Base-by-base conservation (phyloP, 495 filamentous ascomycete genomes). In the Xylaria castorea region DNA sequence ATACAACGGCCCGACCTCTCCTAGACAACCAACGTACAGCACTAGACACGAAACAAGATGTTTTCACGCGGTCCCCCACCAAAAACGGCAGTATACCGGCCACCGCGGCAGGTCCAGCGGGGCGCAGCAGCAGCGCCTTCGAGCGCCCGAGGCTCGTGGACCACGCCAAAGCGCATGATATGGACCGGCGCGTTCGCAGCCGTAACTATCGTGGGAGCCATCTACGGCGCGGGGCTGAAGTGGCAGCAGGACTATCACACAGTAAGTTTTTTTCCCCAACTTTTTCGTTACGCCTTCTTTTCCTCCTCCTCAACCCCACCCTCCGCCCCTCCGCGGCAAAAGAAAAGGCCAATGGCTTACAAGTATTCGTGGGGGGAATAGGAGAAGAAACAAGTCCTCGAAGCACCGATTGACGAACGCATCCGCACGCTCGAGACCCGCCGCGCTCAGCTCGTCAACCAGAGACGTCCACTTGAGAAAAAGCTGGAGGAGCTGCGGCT, bases 141-240 rank as follows among this genome's bases (percentile, higher is more conserved):
- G 9, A 6, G 32, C 42, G 50, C 2, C 8, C 40, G 42, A 2
- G 27, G 30, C 44, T 55, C 70, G 16, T 64, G 57, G 60, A 60
- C 57, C 11, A 81, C 74, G 50, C 58, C 81, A 27, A 80, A 79
- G 50, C 79, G 80, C 69, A 70, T 83, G 65, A 71, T 89, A 51
- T 76, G 81, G 65, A 88, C 89, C 1, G 85, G 77, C 20, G 81
- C 81, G 12, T 81, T 89, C 64, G 81, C 87, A 2, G 84, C 83
- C 36, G 81, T 88, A 38, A 86, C 83, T 27, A 78, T 83, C 38
- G 82, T 81, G 0, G 87, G 89, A 58, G 78, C 85, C 0, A 81
- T 84, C 69, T 89, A 89, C 76, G 89, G 89, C 27, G 89, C 89
- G 3, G 84, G 84, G n/a, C 76, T 91, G 40, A 91, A 90, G 80